Conservation (phyloP, 2,329 filamentous ascomycete genomes). For the Neonectria coccinea region DNA sequence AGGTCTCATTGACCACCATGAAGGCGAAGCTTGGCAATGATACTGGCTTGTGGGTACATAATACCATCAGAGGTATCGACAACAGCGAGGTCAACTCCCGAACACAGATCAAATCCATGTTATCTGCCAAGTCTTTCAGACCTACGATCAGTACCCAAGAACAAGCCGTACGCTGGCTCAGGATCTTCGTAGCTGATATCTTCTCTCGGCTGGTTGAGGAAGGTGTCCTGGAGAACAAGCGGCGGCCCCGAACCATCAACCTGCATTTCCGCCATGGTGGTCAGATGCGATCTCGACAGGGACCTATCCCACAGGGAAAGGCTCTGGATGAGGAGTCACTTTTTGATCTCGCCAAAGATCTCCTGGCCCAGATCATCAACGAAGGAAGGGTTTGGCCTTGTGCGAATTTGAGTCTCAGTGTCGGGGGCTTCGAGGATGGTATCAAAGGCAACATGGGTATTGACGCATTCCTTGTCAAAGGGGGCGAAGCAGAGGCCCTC, state of each 20-base stretch:
- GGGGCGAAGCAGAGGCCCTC: conserved; percentile 68
- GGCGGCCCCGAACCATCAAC: conserved; percentile 86
- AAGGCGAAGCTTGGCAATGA: conserved; percentile 85
- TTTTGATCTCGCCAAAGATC: conserved; percentile 79
- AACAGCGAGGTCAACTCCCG: conserved; percentile 88
- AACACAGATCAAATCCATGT: conserved; percentile 96
- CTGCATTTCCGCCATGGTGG: conserved; percentile 82
- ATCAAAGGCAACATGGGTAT: conserved; percentile 88
- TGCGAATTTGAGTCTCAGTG: conserved; percentile 86
- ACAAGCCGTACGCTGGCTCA: conserved; percentile 85
- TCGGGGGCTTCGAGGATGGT: conserved; percentile 93
- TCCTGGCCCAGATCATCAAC: conserved; percentile 81
- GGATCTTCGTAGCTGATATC: conserved; percentile 93
- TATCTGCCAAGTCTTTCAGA: conserved; percentile 94
- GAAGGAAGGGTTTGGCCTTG: conserved; percentile 92
- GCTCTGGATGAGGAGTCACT: conserved; percentile 77
- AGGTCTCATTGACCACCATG: conserved; percentile 78
- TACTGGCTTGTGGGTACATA: conserved; percentile 86
- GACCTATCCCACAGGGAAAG: conserved; percentile 81
- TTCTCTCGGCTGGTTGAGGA: conserved; percentile 91
- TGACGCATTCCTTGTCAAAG: conserved; percentile 84
- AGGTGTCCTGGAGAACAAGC: conserved; percentile 86
- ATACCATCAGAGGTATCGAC: conserved; percentile 87
- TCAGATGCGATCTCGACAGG: conserved; percentile 80
- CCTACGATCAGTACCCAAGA: conserved; percentile 83